Conservation (phyloP, 2,329 filamentous ascomycete species). For the Dactylellina sp. region DNA sequence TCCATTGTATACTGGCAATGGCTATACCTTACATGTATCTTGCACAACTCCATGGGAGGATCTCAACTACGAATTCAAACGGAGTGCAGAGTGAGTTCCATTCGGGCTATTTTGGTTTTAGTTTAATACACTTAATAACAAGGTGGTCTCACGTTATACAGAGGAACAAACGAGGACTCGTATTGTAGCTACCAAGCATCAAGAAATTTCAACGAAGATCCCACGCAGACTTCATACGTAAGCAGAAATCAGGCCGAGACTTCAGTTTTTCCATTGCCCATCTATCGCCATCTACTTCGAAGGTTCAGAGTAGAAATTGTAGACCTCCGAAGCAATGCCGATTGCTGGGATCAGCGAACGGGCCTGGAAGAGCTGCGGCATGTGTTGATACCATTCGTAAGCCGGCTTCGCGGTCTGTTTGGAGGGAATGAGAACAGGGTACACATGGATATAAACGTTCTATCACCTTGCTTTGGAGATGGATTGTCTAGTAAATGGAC, state of each 20-base stretch:
- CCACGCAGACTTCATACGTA: slow-evolving; percentile 17
- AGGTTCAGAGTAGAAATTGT: slow-evolving; percentile 43
- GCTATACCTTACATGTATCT: slow-evolving; percentile 14
- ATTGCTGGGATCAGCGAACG: slow-evolving; percentile 17
- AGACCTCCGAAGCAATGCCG: slow-evolving; percentile 13
- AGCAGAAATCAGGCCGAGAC: slow-evolving; percentile 22
- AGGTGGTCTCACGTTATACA: too few relatives aligned
- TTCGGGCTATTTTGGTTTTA: background rate
- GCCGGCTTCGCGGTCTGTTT: slow-evolving; percentile 27
- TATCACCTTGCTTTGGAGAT: slow-evolving; percentile 23
- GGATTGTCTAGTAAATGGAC: background rate
- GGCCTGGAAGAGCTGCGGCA: slow-evolving; percentile 29
- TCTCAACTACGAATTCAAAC: slow-evolving; percentile 30
- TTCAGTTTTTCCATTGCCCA: slow-evolving; percentile 34
- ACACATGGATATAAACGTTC: slow-evolving; percentile 40
- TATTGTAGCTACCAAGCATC: slow-evolving; percentile 34
- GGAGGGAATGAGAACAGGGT: slow-evolving; percentile 15
- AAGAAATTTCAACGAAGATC: slow-evolving; percentile 32
- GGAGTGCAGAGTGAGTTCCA: slow-evolving; percentile 28
- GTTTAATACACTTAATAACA: background rate
- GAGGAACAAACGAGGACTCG: slow-evolving; percentile 17
- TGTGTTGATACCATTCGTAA: slow-evolving; percentile 25
- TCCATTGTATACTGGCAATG: slow-evolving; percentile 12
- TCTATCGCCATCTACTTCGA: slow-evolving; percentile 33
- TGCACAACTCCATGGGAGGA: slow-evolving; percentile 49